A percentile compares a stretch with the other conserved stretches of the same genome.
Evolutionary conservation across 257 asterid genomes (phyloP).

Genomic region (Henckelia pumila): DNA sequence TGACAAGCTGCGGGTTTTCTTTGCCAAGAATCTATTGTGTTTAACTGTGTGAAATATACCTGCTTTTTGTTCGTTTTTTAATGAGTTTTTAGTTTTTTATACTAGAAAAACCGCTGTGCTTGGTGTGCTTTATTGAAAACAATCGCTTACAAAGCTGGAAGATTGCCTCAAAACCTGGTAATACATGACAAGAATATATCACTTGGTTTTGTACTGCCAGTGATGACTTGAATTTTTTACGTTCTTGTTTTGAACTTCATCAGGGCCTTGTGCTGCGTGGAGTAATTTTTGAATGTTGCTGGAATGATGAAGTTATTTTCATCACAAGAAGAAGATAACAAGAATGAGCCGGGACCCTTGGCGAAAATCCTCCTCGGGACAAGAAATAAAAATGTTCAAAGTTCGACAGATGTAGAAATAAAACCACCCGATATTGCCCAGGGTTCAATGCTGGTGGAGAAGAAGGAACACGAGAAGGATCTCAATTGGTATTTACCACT

Average conservation of each 20-base stretch:
- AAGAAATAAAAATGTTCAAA: conserved; percentile 19
- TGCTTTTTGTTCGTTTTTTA: too few relatives aligned
- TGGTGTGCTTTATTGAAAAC: too few relatives aligned
- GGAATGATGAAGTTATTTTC: conserved; percentile 29
- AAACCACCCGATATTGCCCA: conserved; percentile 26
- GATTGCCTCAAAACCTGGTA: too few relatives aligned
- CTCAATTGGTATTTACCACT: conserved; percentile 38
- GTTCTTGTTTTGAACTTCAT: not conserved
- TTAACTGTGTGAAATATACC: too few relatives aligned
- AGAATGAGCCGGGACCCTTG: conserved; percentile 30
- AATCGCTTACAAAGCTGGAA: too few relatives aligned
- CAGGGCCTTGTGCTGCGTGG: not conserved
- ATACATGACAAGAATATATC: too few relatives aligned
- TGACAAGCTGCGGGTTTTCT: too few relatives aligned
- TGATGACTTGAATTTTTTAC: not conserved
- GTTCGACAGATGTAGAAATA: not conserved
- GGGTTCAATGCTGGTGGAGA: conserved; percentile 9
- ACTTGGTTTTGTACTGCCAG: not conserved
- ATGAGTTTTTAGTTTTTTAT: too few relatives aligned
- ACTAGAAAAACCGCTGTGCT: too few relatives aligned
- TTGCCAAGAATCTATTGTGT: too few relatives aligned
- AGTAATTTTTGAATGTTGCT: conserved; percentile 1
- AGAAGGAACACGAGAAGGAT: conserved; percentile 35
- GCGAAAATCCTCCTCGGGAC: conserved; percentile 28
- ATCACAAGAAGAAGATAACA: conserved; percentile 22